These are phyloP conservation scores for Fusarium sp. DNA, from an alignment of 2,329 filamentous ascomycete genomes.

Conservation along the genomic window DNA sequence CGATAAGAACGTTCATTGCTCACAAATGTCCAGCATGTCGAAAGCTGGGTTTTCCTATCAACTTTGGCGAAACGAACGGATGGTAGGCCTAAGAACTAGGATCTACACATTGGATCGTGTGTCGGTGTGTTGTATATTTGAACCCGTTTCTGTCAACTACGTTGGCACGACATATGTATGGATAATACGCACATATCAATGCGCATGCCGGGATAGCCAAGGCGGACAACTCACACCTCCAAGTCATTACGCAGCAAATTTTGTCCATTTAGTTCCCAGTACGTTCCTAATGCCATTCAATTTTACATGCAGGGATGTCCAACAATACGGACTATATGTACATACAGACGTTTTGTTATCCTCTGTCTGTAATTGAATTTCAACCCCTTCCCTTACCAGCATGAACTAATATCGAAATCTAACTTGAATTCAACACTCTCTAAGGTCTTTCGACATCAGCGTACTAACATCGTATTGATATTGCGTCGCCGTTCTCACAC, in stretches of 20 bases:
- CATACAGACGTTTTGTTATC: constrained; percentile 6
- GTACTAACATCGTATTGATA: background rate
- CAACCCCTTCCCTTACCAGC: background rate
- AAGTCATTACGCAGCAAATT: background rate
- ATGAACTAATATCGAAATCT: background rate
- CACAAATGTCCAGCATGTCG: background rate
- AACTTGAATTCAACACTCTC: background rate
- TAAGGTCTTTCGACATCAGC: background rate
- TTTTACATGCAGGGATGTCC: background rate
- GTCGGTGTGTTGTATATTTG: background rate
- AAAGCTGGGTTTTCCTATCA: background rate
- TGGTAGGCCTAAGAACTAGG: background rate
- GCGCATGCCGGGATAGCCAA: background rate
- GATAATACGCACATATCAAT: background rate
- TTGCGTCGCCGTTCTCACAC: background rate
- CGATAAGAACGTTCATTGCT: constrained; percentile 6
- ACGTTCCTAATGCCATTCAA: constrained; percentile 3
- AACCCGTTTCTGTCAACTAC: background rate
- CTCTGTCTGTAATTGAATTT: constrained; percentile 6
- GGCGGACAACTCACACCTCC: constrained; percentile 30
- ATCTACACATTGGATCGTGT: background rate
- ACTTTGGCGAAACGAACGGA: background rate
- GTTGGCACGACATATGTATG: background rate
- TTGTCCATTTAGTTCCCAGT: background rate
- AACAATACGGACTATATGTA: background rate